A percentile compares a stretch with the other conserved stretches of the same genome.
These are phyloP conservation scores for Haplosporangium gracile DNA, from an alignment of 192 early-diverging fungal genomes.

Conservation along the genomic window DNA sequence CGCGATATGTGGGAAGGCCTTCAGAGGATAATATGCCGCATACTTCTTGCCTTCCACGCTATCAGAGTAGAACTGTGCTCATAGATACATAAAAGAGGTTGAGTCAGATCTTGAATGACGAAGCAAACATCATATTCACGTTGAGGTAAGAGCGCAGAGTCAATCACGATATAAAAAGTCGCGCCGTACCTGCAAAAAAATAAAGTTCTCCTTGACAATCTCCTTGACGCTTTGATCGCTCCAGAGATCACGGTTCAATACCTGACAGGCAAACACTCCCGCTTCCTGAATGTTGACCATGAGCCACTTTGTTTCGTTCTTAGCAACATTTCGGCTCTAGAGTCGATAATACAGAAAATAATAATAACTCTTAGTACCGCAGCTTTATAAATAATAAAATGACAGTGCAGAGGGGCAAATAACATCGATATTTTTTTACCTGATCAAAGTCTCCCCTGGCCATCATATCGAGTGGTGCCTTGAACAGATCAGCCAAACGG, in stretches of 20 bases:
- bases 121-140: not conserved
- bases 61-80: constrained; percentile 60
- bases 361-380: not conserved
- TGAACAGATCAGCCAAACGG: constrained; percentile 83
- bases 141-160: constrained; percentile 3
- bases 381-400: not conserved
- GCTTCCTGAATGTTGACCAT: constrained; percentile 90
- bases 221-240: constrained; percentile 82
- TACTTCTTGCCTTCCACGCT: constrained; percentile 81
- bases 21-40: constrained; percentile 78
- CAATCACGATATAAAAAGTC: not conserved
- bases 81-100: constrained; percentile 10
- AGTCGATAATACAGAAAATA: not conserved
- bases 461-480: constrained; percentile 92
- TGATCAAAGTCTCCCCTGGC: constrained; percentile 77
- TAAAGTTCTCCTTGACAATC: constrained; percentile 81
- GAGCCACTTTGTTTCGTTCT: constrained; percentile 79
- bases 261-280: constrained; percentile 88
- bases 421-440: constrained; percentile 43
- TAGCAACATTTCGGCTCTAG: constrained; percentile 75
- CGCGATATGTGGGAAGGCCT: constrained; percentile 84
- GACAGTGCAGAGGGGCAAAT: not conserved
- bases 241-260: constrained; percentile 96
- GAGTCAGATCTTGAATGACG: not conserved
- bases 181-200: constrained; percentile 84